Conservation (phyloP, 441 rosid species). For the Flueggea neowawraea region DNA sequence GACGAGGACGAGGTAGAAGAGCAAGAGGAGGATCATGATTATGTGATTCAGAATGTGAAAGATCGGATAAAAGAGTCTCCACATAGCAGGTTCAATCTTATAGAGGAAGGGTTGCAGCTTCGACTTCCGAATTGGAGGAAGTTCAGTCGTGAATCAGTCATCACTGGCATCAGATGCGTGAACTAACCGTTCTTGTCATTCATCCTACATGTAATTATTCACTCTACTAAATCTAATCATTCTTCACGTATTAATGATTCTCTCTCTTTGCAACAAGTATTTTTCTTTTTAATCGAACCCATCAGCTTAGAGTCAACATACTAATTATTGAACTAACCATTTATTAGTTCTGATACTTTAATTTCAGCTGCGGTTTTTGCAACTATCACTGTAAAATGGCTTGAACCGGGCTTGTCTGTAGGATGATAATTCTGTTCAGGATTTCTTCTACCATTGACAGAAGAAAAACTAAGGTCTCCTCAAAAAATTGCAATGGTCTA, state of each 20-base stretch:
- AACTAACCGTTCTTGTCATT: constrained; percentile 48
- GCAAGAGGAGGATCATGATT: constrained; percentile 14
- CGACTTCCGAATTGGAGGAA: constrained; percentile 24
- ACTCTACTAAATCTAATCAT: too few relatives aligned
- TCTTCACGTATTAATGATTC: not conserved
- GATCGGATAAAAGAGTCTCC: too few relatives aligned
- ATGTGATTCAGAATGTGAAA: constrained; percentile 42
- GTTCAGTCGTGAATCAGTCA: constrained; percentile 31
- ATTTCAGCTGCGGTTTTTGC: too few relatives aligned
- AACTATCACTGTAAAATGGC: too few relatives aligned
- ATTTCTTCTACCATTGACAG: too few relatives aligned
- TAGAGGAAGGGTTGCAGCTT: constrained; percentile 42
- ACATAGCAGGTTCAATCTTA: constrained; percentile 46
- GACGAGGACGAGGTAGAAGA: not conserved
- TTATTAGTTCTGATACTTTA: too few relatives aligned
- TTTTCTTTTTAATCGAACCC: too few relatives aligned
- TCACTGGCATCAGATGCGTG: constrained; percentile 42
- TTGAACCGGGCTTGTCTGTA: too few relatives aligned
- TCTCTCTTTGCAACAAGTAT: too few relatives aligned
- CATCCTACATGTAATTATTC: constrained; percentile 57
- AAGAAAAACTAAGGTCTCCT: not conserved
- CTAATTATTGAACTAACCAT: too few relatives aligned
- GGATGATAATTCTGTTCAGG: too few relatives aligned
- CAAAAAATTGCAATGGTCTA: constrained; percentile 48
- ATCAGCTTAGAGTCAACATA: too few relatives aligned